A percentile compares a stretch with the other conserved stretches of the same genome.
Conservation (phyloP, 2,329 filamentous ascomycete genomes). For the Berkeleyomyces rouxiae region DNA sequence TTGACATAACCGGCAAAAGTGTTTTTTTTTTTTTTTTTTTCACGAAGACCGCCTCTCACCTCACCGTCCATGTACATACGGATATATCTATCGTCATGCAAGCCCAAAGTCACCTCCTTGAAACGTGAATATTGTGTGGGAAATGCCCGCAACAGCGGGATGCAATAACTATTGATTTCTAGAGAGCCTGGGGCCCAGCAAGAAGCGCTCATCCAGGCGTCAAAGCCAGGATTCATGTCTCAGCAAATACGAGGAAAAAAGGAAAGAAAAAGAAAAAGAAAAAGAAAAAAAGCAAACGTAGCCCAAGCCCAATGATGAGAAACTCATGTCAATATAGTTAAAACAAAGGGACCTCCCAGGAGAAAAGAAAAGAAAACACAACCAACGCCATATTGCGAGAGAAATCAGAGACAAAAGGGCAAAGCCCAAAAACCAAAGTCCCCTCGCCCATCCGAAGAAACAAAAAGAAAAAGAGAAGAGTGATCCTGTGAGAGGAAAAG, state of each 20-base stretch:
- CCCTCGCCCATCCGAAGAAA: neutral
- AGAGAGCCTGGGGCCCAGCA: neutral
- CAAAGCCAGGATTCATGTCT: neutral
- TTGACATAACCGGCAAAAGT: no score
- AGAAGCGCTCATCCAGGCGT: neutral
- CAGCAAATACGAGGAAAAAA: neutral
- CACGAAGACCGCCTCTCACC: no score
- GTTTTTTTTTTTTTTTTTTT: no score
- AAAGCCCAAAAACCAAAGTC: neutral
- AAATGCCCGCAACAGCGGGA: neutral
- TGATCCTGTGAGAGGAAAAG: neutral
- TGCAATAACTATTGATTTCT: neutral
- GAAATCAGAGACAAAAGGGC: neutral
- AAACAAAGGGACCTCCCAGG: conserved; percentile 3
- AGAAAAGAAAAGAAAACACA: conserved; percentile 8
- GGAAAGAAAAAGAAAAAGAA: neutral
- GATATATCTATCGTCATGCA: no score
- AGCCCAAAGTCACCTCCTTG: no score
- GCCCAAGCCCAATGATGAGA: neutral
- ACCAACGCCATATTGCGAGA: neutral
- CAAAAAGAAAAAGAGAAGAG: neutral
- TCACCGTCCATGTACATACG: no score
- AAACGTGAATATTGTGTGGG: neutral
- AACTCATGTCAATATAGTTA: neutral
- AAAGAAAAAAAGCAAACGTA: neutral